These are phyloP conservation scores for Suhomyces bolitotheri DNA, from an alignment of 1,139 yeast species.

Conservation along the genomic window DNA sequence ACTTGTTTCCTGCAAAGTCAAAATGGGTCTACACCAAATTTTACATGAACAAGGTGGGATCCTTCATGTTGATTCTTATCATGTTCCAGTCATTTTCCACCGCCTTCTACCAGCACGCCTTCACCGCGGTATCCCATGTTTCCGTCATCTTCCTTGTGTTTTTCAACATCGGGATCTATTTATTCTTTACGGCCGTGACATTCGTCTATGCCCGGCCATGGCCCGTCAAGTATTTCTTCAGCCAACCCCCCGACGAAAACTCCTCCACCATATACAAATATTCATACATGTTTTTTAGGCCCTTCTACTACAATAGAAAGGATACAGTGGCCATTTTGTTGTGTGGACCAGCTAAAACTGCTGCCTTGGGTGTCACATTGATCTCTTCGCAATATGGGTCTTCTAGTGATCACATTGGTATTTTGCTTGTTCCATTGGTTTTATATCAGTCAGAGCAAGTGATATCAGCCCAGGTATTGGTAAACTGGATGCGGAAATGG, in stretches of 20 bases:
- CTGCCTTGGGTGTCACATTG: conserved; percentile 85
- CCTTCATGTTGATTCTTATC: conserved; percentile 72
- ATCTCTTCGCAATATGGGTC: conserved; percentile 79
- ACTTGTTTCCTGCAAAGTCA: conserved; percentile 62
- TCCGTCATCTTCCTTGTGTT: conserved; percentile 76
- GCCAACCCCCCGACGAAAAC: conserved; percentile 45
- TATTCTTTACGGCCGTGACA: conserved; percentile 68
- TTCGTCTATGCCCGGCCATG: conserved; percentile 62
- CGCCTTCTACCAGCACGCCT: conserved; percentile 81
- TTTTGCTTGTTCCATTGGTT: conserved; percentile 75
- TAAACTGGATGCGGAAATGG: conserved; percentile 68
- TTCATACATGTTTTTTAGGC: conserved; percentile 47
- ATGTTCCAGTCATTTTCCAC: conserved; percentile 88
- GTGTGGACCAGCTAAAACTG: conserved; percentile 92
- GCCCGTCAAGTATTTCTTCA: conserved; percentile 47
- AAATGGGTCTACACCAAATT: conserved; percentile 61
- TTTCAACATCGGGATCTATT: conserved; percentile 75
- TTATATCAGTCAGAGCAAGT: conserved; percentile 87
- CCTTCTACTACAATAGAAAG: conserved; percentile 66
- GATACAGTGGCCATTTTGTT: conserved; percentile 81
- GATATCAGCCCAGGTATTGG: conserved; percentile 68
- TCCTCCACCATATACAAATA: conserved; percentile 44
- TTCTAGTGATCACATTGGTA: conserved; percentile 60
- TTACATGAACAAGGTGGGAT: conserved; percentile 68
- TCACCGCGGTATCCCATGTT: conserved; percentile 64